These are phyloP conservation scores for Petasospora fabianii DNA, from an alignment of 1,139 yeast genomes.

Conservation along the genomic window DNA sequence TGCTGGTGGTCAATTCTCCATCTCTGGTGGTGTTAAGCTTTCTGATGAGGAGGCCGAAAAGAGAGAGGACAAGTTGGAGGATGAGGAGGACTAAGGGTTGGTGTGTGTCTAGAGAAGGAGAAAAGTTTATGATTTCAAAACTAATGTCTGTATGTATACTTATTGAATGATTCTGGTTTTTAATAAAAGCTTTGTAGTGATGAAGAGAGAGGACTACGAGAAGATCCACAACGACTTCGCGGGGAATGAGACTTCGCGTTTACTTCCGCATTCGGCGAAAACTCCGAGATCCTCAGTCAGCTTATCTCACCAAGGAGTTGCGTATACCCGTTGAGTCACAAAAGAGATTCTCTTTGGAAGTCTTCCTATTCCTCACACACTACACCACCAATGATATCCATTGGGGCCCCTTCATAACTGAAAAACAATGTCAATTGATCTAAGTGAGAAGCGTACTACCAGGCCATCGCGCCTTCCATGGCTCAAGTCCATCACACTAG, in stretches of 20 bases:
- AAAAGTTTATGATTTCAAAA: neutral
- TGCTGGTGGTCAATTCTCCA: conserved; percentile 94
- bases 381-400: too few relatives aligned
- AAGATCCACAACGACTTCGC: too few relatives aligned
- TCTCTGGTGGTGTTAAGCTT: conserved; percentile 73
- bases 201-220: too few relatives aligned
- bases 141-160: neutral
- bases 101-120: neutral
- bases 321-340: too few relatives aligned
- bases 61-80: conserved; percentile 47
- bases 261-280: too few relatives aligned
- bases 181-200: too few relatives aligned
- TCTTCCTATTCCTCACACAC: too few relatives aligned
- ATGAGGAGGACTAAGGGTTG: conserved; percentile 25
- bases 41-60: conserved; percentile 61
- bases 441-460: neutral
- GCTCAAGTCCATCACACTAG: neutral
- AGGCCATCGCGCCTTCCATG: neutral
- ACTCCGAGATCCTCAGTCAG: too few relatives aligned
- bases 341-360: too few relatives aligned
- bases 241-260: too few relatives aligned
- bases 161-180: neutral
- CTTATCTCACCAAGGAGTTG: too few relatives aligned
- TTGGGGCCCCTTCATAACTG: too few relatives aligned
- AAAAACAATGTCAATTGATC: neutral